These are phyloP conservation scores for Limonium bicolor DNA, from an alignment of 148 eudicot species.

Conservation along the genomic window DNA sequence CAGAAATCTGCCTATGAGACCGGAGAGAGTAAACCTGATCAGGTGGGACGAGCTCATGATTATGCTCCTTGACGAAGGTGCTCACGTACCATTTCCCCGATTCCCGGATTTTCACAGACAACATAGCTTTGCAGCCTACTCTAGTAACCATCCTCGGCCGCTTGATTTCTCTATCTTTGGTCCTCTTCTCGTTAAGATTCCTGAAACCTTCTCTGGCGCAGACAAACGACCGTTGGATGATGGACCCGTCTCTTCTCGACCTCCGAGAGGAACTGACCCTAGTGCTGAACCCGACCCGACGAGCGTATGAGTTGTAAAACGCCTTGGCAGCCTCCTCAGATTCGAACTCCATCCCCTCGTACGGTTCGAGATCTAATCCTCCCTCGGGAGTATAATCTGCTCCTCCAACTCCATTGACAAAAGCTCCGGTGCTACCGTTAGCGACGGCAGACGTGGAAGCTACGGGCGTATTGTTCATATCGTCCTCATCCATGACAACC, in stretches of 20 bases:
- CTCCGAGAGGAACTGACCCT: constrained; percentile 38
- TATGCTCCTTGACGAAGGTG: constrained; percentile 34
- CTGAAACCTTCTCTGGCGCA: constrained; percentile 49
- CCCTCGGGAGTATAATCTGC: constrained; percentile 11
- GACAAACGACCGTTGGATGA: constrained; percentile 37
- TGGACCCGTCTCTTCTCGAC: constrained; percentile 30
- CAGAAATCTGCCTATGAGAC: constrained; percentile 39
- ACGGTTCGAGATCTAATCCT: constrained; percentile 26
- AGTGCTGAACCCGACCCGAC: constrained; percentile 41
- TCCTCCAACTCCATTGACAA: constrained; percentile 1
- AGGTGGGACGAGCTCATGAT: constrained; percentile 37
- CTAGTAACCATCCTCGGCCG: constrained; percentile 31
- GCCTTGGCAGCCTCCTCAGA: constrained; percentile 48
- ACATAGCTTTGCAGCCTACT: constrained; percentile 38
- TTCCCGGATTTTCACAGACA: constrained; percentile 26
- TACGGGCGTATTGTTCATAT: constrained; percentile 1
- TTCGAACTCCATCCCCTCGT: constrained; percentile 44
- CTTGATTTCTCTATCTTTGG: constrained; percentile 20
- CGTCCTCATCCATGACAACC: constrained; percentile 9
- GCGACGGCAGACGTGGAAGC: neutral
- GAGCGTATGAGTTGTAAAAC: constrained; percentile 44
- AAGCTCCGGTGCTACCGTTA: constrained; percentile 1
- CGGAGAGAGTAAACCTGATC: constrained; percentile 40
- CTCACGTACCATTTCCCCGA: constrained; percentile 36
- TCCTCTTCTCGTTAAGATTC: constrained; percentile 23